Evolutionary conservation across 1,139 yeast species (phyloP).

Genomic region (Blastobotrys malaysiensis): DNA sequence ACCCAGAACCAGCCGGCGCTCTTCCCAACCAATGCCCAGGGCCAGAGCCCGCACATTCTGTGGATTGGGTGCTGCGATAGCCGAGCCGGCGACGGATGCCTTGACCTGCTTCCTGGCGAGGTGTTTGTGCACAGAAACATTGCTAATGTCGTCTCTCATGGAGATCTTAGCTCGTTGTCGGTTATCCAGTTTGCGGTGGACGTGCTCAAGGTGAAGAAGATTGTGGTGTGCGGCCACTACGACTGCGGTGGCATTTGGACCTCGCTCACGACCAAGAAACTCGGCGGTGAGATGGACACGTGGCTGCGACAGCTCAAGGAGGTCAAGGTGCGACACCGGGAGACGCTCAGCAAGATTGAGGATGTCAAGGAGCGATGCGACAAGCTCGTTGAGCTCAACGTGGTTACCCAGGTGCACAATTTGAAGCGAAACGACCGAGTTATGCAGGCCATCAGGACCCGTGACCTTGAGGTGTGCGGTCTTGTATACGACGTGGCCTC

Average conservation of each 20-base stretch:
- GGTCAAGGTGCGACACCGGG: constrained; percentile 52
- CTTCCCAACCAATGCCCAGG: constrained; percentile 66
- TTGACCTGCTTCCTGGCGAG: constrained; percentile 83
- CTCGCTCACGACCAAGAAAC: constrained; percentile 60
- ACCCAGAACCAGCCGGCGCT: constrained; percentile 57
- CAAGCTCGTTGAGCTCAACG: constrained; percentile 74
- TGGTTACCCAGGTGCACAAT: constrained; percentile 51
- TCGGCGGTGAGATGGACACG: constrained; percentile 70
- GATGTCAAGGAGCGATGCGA: constrained; percentile 49
- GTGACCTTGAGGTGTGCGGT: constrained; percentile 86
- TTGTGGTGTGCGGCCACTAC: constrained; percentile 94
- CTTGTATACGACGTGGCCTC: constrained; percentile 79
- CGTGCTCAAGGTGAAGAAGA: constrained; percentile 73
- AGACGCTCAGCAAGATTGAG: constrained; percentile 35
- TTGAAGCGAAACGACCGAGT: constrained; percentile 72
- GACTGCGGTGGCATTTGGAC: constrained; percentile 98
- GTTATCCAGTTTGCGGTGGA: constrained; percentile 89
- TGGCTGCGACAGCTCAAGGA: constrained; percentile 76
- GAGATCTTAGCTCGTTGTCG: constrained; percentile 73
- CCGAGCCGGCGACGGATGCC: constrained; percentile 74
- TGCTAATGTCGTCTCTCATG: constrained; percentile 71
- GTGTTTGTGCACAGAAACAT: constrained; percentile 90
- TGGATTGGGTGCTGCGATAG: constrained; percentile 98
- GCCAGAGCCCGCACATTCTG: constrained; percentile 88
- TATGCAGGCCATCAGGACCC: constrained; percentile 57